Conservation (phyloP, 108 stramenopile genomes). For the Skeletonema menzelii region DNA sequence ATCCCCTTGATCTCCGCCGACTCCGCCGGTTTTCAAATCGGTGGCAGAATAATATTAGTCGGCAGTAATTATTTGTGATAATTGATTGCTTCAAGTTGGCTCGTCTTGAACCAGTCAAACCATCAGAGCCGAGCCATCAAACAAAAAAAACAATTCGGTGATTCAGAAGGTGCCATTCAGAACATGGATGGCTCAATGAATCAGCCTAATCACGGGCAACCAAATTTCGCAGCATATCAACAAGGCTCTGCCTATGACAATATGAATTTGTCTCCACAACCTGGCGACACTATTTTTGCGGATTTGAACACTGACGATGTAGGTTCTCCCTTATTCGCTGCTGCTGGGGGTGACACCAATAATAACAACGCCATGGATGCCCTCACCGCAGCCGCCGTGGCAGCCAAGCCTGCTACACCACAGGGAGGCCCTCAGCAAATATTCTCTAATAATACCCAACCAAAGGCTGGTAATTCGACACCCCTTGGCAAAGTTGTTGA, state of each 20-base stretch:
- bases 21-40: background rate
- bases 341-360: background rate
- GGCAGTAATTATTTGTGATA: background rate
- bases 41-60: background rate
- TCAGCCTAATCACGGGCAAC: background rate
- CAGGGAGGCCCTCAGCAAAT: background rate
- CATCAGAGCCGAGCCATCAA: background rate
- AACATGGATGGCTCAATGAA: slow-evolving; percentile 4
- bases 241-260: background rate
- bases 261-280: background rate
- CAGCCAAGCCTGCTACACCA: slow-evolving; percentile 9
- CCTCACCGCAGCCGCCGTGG: slow-evolving; percentile 4
- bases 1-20: background rate
- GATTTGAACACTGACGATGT: background rate
- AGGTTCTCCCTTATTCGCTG: background rate
- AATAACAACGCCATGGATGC: slow-evolving; percentile 3
- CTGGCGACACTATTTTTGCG: background rate
- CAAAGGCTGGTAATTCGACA: background rate
- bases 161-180: background rate
- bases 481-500: slow-evolving; percentile 71
- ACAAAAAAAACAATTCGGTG: background rate
- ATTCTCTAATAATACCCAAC: background rate
- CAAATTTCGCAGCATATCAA: background rate
- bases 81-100: background rate
- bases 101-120: background rate